These are phyloP conservation scores for Thymus quinquecostatus DNA, from an alignment of 257 asterid genomes.

Conservation along the genomic window DNA sequence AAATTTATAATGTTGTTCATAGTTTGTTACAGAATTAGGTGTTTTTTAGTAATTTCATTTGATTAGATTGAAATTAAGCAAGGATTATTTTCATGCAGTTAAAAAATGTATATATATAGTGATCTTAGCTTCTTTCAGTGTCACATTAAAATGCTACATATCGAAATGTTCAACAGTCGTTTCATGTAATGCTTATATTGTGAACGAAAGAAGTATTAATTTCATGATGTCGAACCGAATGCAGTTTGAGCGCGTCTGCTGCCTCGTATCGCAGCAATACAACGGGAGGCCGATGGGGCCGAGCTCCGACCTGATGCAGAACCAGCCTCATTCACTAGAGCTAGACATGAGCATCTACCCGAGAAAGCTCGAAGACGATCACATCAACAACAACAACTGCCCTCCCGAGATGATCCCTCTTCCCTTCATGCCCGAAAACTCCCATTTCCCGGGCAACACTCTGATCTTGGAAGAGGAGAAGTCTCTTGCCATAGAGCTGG, in stretches of 20 bases:
- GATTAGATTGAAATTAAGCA: too few relatives aligned
- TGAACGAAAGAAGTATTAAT: too few relatives aligned
- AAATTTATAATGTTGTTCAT: too few relatives aligned
- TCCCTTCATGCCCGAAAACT: slow-evolving; percentile 58
- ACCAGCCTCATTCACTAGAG: slow-evolving; percentile 55
- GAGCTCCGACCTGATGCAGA: slow-evolving; percentile 26
- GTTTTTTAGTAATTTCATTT: too few relatives aligned
- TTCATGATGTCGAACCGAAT: background rate
- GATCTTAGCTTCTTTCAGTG: too few relatives aligned
- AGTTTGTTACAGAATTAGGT: too few relatives aligned
- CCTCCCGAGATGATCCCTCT: slow-evolving; percentile 46
- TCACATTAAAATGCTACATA: too few relatives aligned
- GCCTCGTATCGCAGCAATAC: slow-evolving; percentile 65
- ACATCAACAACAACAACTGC: slow-evolving; percentile 35
- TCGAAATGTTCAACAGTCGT: too few relatives aligned
- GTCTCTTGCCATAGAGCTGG: slow-evolving; percentile 67
- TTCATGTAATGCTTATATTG: too few relatives aligned
- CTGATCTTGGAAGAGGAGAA: slow-evolving; percentile 79
- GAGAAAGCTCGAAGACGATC: slow-evolving; percentile 52
- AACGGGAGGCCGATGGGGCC: slow-evolving; percentile 59
- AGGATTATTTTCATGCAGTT: too few relatives aligned
- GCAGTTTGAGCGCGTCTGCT: slow-evolving; percentile 78
- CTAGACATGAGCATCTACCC: slow-evolving; percentile 63
- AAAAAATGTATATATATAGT: too few relatives aligned
- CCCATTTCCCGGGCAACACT: slow-evolving; percentile 51